Conservation (phyloP, 805 yeast genomes). For the Candida chauliodis region DNA sequence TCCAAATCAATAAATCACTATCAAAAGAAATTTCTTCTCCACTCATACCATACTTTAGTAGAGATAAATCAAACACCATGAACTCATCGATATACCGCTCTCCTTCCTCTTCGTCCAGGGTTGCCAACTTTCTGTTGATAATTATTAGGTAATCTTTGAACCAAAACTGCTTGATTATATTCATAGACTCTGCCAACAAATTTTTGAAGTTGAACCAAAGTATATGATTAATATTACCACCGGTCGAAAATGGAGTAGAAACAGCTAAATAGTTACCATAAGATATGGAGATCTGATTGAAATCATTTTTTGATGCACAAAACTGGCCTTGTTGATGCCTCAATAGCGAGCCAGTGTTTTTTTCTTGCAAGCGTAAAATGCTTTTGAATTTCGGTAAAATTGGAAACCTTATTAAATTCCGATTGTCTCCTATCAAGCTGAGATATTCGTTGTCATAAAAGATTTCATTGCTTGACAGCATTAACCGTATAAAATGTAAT, state of each 20-base stretch:
- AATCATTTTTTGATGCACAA: slow-evolving; percentile 18
- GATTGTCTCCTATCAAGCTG: slow-evolving; percentile 17
- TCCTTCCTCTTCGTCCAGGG: slow-evolving; percentile 14
- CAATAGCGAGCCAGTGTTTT: slow-evolving; percentile 16
- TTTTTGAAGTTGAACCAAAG: slow-evolving; percentile 39
- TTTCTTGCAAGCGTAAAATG: slow-evolving; percentile 19
- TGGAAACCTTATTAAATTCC: slow-evolving; percentile 25
- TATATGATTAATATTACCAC: slow-evolving; percentile 26
- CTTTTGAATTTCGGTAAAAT: slow-evolving; percentile 27
- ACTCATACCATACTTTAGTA: slow-evolving; percentile 31
- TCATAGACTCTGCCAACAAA: slow-evolving; percentile 28
- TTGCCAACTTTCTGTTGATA: slow-evolving; percentile 25
- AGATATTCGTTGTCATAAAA: slow-evolving; percentile 26
- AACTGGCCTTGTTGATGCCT: slow-evolving; percentile 21
- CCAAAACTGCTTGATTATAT: slow-evolving; percentile 35
- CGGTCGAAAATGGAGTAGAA: slow-evolving; percentile 26
- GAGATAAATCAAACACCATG: slow-evolving; percentile 28
- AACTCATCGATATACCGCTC: slow-evolving; percentile 29
- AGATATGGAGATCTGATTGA: slow-evolving; percentile 26
- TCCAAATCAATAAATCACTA: slow-evolving; percentile 38
- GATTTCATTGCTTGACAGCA: slow-evolving; percentile 10
- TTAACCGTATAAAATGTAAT: slow-evolving; percentile 21
- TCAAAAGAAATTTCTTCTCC: slow-evolving; percentile 30
- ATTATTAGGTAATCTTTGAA: slow-evolving; percentile 30
- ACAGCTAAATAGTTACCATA: slow-evolving; percentile 25